Evolutionary conservation across 106 monocot genomes (phyloP).

Genomic region (Dioscorea alata): DNA sequence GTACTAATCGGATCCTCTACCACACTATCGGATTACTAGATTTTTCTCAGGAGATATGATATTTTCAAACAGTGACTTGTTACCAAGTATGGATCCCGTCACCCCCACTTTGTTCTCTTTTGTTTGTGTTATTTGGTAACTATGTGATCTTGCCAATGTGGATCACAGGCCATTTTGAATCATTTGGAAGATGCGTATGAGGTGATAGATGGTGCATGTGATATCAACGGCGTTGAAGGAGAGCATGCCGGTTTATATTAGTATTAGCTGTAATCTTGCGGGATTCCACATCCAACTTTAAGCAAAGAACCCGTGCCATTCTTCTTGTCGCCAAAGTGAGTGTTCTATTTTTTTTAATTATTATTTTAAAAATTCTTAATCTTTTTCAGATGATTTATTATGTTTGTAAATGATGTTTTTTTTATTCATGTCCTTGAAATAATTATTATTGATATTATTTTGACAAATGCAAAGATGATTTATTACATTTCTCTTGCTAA

Average conservation of each 20-base stretch:
- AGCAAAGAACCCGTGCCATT: constrained; percentile 41
- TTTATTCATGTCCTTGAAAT: no score
- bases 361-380: no score
- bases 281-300: constrained; percentile 40
- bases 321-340: constrained; percentile 25
- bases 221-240: constrained; percentile 55
- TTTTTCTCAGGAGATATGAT: constrained; percentile 68
- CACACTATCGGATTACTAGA: constrained; percentile 69
- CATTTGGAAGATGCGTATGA: constrained; percentile 48
- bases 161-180: constrained; percentile 32
- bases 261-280: constrained; percentile 49
- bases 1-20: constrained; percentile 55
- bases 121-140: not conserved
- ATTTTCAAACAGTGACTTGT: constrained; percentile 59
- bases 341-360: no score
- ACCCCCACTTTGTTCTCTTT: not conserved
- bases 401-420: no score
- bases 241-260: constrained; percentile 54
- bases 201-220: constrained; percentile 39
- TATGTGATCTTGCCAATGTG: not conserved
- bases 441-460: no score
- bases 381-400: no score
- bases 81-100: constrained; percentile 22
- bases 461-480: no score
- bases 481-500: no score